phyloP scores from a whole-genome alignment of 2,329 filamentous ascomycete genomes.

The Penicillium sp. region DNA sequence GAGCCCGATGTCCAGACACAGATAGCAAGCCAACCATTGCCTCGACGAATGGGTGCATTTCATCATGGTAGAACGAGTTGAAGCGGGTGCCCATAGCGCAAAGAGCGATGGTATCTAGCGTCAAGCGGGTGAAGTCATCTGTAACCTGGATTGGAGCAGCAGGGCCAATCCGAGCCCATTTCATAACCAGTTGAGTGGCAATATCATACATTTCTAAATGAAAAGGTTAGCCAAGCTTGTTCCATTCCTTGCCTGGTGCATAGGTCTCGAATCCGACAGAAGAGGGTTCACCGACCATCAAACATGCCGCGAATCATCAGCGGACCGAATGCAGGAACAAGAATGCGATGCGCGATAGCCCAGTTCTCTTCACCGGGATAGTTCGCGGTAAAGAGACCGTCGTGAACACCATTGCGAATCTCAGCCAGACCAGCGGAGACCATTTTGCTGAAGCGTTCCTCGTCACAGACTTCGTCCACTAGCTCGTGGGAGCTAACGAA shows the following conservation, averaged over 20 bases:
- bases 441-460: conserved; percentile 56
- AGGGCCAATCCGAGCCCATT: conserved; percentile 45
- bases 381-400: conserved; percentile 58
- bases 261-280: not conserved
- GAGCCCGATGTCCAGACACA: conserved; percentile 47
- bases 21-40: conserved; percentile 58
- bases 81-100: conserved; percentile 65
- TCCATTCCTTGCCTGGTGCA: not conserved
- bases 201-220: conserved; percentile 35
- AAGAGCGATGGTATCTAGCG: conserved; percentile 63
- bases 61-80: conserved; percentile 63
- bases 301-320: conserved; percentile 40
- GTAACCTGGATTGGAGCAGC: conserved; percentile 50
- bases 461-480: conserved; percentile 56
- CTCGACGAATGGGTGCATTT: conserved; percentile 60
- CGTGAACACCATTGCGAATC: conserved; percentile 53
- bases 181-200: conserved; percentile 33
- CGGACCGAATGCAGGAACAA: conserved; percentile 44
- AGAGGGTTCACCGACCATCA: conserved; percentile 20
- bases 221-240: not conserved
- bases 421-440: conserved; percentile 45
- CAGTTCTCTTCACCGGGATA: conserved; percentile 47
- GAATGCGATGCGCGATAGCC: conserved; percentile 51
- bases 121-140: conserved; percentile 63
- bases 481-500: conserved; percentile 48